Base-by-base conservation (phyloP, 2,329 filamentous ascomycete species). In the Ophiostoma angusticollis region DNA sequence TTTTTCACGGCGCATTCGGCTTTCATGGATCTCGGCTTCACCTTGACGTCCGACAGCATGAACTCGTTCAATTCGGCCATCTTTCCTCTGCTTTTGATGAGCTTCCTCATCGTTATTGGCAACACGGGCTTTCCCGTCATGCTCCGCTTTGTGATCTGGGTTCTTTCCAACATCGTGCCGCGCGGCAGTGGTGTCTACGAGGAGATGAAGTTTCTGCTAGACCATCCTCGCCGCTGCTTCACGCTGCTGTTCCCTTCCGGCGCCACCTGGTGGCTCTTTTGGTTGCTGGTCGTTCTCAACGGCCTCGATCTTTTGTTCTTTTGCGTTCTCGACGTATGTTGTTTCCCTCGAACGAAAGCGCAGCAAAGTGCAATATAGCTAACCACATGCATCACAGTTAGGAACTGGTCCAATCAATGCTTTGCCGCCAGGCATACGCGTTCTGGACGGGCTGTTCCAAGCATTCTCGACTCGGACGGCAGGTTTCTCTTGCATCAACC, bases 91-190 rank as follows among this genome's bases (percentile, higher is more conserved):
- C 64, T 95, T 17, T 55, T 91, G 31, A 75, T 86, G 60, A 76
- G 77, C 6, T 93, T 93, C 50, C 70, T 96, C 30, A 91, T 96
- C 54, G 77, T 96, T 45, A 85, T 94, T 44, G 89, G 89, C 40
- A 96, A 96, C 53, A 96, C 89, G 0, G 91, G 82, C 0, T 96
- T 96, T 50, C 91, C 89, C 0, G 84, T 91, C 52, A 87, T 95
- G 80, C 72, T 96, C 18, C 81, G 91, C 7, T 83, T 95, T 52
- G 74, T 91, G 45, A 96, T 98, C 44, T 98, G 91, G 89, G 51
- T 80, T 1, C 54, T 72, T 24, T 84, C 84, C 11, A 74, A 79
- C 40, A 47, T 82, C 34, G 71, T 78, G 1, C 78, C 82, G 4
- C 61, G 60, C 19, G 70, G 59, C 6, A 83, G 77, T 19, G 78